phyloP scores from a whole-genome alignment of 225 moss, liverwort and hornwort genomes.

The Bryoerythrophyllum caledonicum region DNA sequence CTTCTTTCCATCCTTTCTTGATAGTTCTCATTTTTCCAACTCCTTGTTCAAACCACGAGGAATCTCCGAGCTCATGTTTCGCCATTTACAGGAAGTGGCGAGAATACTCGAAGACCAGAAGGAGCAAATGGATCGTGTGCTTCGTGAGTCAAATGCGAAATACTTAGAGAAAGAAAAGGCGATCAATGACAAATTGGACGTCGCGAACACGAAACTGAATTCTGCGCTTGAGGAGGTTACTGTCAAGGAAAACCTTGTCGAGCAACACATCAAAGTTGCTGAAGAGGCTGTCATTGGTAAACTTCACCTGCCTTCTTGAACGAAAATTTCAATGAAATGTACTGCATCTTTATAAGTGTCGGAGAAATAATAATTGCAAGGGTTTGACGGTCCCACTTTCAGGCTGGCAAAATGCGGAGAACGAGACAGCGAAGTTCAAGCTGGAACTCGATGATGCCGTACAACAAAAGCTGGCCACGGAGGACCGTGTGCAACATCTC shows the following conservation, averaged over 20 bases:
- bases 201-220: slow-evolving; percentile 38
- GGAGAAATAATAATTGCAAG: background rate
- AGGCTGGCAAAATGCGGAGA: slow-evolving; percentile 90
- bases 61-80: background rate
- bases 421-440: slow-evolving; percentile 59
- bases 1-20: too few relatives aligned
- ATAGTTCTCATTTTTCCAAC: too few relatives aligned
- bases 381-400: slow-evolving; percentile 9
- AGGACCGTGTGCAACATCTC: slow-evolving; percentile 76
- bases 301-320: background rate
- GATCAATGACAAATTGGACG: slow-evolving; percentile 31
- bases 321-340: background rate
- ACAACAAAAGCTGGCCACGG: slow-evolving; percentile 66
- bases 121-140: slow-evolving; percentile 29
- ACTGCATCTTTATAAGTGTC: background rate
- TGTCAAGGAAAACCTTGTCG: slow-evolving; percentile 48
- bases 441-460: slow-evolving; percentile 51
- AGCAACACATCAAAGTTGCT: slow-evolving; percentile 62
- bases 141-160: slow-evolving; percentile 35
- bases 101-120: slow-evolving; percentile 51
- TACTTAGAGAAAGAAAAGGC: too few relatives aligned
- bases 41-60: too few relatives aligned
- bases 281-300: slow-evolving; percentile 81
- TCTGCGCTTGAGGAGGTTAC: slow-evolving; percentile 42
- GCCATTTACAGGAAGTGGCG: slow-evolving; percentile 39